Conservation (phyloP, 202 grass and related monocot genomes). For the Carex arenaria region DNA sequence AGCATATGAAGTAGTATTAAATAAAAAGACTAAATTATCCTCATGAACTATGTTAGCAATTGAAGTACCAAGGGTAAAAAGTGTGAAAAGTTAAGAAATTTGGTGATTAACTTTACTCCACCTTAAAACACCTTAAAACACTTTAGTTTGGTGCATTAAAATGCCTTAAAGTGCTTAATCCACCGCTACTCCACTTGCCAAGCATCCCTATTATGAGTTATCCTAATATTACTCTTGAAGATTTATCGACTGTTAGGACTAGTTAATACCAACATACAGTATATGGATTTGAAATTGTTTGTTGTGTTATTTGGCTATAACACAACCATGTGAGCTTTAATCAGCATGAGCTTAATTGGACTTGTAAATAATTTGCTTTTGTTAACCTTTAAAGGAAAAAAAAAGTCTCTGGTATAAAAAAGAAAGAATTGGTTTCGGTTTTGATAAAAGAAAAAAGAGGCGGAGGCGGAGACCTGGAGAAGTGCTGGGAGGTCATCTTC, state of each 20-base stretch:
- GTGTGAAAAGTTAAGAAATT: no score
- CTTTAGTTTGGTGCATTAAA: no score
- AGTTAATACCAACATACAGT: neutral
- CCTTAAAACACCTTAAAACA: no score
- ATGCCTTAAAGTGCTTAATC: no score
- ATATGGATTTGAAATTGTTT: neutral
- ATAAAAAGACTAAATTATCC: no score
- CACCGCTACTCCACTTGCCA: no score
- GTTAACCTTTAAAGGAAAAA: neutral
- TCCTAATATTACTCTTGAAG: neutral
- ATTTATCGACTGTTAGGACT: neutral
- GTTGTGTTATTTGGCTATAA: neutral
- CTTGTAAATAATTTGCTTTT: no score
- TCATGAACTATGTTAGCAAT: no score
- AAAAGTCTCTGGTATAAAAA: neutral
- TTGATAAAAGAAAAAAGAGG: neutral
- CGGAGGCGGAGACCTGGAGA: conserved; percentile 43
- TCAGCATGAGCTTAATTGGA: neutral
- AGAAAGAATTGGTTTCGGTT: neutral
- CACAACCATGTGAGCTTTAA: neutral
- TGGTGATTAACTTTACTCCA: no score
- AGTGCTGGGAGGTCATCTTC: conserved; percentile 78
- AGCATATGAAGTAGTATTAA: no score
- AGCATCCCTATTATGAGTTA: no score
- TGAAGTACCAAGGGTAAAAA: no score